Percentiles rank a stretch among this genome's conserved stretches.
Conservation (phyloP, 768 basidiomycete species). For the Boletus tylopilopsis region DNA sequence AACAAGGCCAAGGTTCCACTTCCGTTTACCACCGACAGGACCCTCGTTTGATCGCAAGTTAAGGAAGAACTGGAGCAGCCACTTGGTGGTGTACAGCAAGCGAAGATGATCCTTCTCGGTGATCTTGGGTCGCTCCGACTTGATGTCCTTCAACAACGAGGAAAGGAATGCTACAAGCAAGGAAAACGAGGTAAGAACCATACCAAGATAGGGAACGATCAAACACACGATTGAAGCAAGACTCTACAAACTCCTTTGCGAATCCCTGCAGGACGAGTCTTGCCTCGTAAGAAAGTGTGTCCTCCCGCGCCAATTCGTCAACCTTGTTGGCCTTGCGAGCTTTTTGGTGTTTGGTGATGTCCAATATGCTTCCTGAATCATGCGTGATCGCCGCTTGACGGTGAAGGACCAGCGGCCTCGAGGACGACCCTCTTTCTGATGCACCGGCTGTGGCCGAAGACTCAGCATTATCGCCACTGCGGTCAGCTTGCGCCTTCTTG, state of each 20-base stretch:
- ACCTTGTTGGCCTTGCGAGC: constrained; percentile 55
- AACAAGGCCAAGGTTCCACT: constrained; percentile 70
- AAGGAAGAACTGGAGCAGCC: constrained; percentile 92
- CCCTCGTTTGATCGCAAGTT: constrained; percentile 39
- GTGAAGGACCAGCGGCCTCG: constrained; percentile 73
- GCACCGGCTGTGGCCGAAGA: constrained; percentile 19
- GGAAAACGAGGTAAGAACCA: constrained; percentile 15
- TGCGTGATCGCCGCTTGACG: constrained; percentile 74
- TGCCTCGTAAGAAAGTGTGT: constrained; percentile 66
- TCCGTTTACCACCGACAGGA: constrained; percentile 24
- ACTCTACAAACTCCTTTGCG: constrained; percentile 70
- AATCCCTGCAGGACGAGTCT: constrained; percentile 61
- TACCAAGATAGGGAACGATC: constrained; percentile 5
- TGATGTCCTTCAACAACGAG: constrained; percentile 87
- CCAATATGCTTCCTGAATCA: constrained; percentile 68
- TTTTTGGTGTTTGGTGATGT: constrained; percentile 60
- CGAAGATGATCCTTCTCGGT: constrained; percentile 94
- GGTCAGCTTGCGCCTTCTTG: constrained; percentile 34
- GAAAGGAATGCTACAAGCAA: constrained; percentile 72
- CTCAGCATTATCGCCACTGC: constrained; percentile 21
- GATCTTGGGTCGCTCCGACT: constrained; percentile 86
- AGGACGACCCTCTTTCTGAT: constrained; percentile 25
- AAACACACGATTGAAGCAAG: constrained; percentile 84
- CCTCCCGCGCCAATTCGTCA: constrained; percentile 66
- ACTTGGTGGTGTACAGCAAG: constrained; percentile 80